These are phyloP conservation scores for Talaromyces liani DNA, from an alignment of 495 filamentous ascomycete genomes.

Conservation along the genomic window DNA sequence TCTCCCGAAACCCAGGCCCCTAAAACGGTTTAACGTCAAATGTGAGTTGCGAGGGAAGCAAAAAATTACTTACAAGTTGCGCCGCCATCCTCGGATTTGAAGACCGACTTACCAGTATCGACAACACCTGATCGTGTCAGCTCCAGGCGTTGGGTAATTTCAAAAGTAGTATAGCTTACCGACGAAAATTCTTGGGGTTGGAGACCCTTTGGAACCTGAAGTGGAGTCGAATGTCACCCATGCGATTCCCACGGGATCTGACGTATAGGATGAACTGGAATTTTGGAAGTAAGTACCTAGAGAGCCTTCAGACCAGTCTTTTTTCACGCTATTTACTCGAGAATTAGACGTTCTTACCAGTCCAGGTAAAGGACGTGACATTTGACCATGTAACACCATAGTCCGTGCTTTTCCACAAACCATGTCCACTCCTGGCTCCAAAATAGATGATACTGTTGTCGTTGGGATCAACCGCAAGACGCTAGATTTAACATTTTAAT, in stretches of 20 bases:
- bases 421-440: constrained; percentile 53
- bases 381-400: constrained; percentile 49
- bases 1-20: constrained; percentile 36
- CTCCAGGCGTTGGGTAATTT: neutral
- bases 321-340: neutral
- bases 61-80: constrained; percentile 24
- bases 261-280: constrained; percentile 35
- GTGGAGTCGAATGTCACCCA: constrained; percentile 52
- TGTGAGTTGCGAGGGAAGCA: neutral
- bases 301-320: neutral
- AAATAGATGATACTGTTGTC: constrained; percentile 50
- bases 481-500: neutral
- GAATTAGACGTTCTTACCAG: constrained; percentile 17
- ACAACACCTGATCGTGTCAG: constrained; percentile 25
- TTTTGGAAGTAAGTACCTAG: constrained; percentile 35
- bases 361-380: constrained; percentile 48
- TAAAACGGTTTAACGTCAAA: neutral
- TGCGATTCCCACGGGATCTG: constrained; percentile 42
- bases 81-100: constrained; percentile 47
- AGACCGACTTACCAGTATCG: constrained; percentile 44
- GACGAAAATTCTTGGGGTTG: constrained; percentile 53
- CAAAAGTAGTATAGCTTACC: neutral
- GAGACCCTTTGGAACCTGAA: constrained; percentile 30
- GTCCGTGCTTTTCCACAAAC: constrained; percentile 55
- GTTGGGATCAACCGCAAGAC: constrained; percentile 13